Percentiles rank a stretch among this genome's conserved stretches.
These are phyloP conservation scores for Euclidium syriacum DNA, from an alignment of 345 rosid genomes.

Conservation along the genomic window DNA sequence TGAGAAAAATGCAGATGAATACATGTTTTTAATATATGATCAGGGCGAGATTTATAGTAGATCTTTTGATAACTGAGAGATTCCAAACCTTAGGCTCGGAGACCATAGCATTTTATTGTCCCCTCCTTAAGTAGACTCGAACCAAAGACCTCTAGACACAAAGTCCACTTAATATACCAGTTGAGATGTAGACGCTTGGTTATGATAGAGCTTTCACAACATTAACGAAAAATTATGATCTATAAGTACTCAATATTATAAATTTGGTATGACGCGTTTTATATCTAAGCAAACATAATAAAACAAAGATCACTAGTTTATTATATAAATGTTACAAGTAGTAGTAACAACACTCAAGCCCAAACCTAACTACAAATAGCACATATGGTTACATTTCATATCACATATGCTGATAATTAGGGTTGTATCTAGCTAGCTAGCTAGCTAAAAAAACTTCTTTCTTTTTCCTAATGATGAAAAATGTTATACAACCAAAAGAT, in stretches of 20 bases:
- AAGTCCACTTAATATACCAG: too few relatives aligned
- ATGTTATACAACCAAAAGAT: slow-evolving; percentile 3
- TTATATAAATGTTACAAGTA: neutral
- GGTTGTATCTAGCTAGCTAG: neutral
- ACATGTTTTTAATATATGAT: neutral
- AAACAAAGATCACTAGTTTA: neutral
- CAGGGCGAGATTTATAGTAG: neutral
- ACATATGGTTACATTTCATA: neutral
- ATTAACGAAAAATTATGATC: neutral
- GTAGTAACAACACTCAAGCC: slow-evolving; percentile 2
- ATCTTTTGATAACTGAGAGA: too few relatives aligned
- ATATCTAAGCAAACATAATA: neutral
- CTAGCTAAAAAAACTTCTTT: neutral
- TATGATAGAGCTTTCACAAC: too few relatives aligned
- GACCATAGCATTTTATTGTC: too few relatives aligned
- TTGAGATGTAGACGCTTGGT: too few relatives aligned
- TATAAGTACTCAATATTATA: neutral
- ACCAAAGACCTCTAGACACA: too few relatives aligned
- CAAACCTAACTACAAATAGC: slow-evolving; percentile 5
- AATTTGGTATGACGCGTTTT: neutral
- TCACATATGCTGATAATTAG: neutral
- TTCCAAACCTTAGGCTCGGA: too few relatives aligned
- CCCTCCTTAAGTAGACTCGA: too few relatives aligned
- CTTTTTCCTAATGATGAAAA: neutral
- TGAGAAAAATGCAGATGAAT: neutral